phyloP scores from a whole-genome alignment of 208 protist species.

The Balamuthia mandrillaris region DNA sequence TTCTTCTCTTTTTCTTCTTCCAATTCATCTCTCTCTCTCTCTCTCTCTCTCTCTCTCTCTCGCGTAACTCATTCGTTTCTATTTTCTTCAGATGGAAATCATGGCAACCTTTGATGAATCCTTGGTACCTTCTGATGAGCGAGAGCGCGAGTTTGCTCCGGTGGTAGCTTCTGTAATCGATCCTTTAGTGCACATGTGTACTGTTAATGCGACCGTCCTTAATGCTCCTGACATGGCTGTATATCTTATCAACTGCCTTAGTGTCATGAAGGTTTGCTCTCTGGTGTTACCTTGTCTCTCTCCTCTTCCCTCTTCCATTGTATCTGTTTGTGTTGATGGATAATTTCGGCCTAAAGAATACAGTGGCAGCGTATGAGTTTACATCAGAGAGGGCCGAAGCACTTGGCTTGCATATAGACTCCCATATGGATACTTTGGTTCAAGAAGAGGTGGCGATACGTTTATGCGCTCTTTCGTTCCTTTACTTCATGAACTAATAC shows the following conservation, averaged over 20 bases:
- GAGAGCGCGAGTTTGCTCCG: slow-evolving; percentile 42
- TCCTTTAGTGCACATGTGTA: slow-evolving; percentile 34
- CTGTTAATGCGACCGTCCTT: slow-evolving; percentile 34
- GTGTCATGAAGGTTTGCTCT: not conserved
- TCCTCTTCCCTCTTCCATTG: too few relatives aligned
- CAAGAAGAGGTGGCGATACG: slow-evolving; percentile 46
- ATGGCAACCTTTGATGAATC: slow-evolving; percentile 42
- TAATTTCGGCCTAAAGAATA: not conserved
- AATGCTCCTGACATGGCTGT: slow-evolving; percentile 47
- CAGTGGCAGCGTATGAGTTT: slow-evolving; percentile 18
- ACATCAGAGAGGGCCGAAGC: slow-evolving; percentile 1
- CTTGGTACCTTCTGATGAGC: slow-evolving; percentile 34
- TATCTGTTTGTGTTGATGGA: not conserved
- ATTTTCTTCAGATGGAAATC: slow-evolving; percentile 37
- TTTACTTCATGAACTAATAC: not conserved
- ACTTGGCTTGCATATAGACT: slow-evolving; percentile 37
- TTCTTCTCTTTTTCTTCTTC: not conserved
- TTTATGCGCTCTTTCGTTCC: too few relatives aligned
- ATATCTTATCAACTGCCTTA: slow-evolving; percentile 54
- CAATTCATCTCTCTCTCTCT: not conserved
- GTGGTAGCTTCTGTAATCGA: slow-evolving; percentile 38
- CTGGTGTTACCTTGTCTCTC: not conserved
- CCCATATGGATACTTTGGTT: slow-evolving; percentile 57
- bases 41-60: too few relatives aligned
- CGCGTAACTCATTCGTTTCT: too few relatives aligned